Base-by-base conservation (phyloP, 768 basidiomycete species). In the Lepiota subincarnata region DNA sequence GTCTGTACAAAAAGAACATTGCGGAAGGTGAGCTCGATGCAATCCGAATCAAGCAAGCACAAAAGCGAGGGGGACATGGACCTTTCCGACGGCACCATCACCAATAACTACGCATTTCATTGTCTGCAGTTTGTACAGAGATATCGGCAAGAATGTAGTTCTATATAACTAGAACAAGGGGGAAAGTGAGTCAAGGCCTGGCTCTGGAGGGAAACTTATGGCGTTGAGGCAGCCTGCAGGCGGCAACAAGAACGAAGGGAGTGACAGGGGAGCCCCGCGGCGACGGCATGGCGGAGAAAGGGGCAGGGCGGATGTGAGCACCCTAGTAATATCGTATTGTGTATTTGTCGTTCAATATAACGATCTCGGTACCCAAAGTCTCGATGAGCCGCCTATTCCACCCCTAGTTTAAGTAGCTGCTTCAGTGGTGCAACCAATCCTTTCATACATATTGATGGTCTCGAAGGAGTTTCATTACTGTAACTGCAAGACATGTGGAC, bases 31-130 rank as follows among this genome's bases (percentile, higher is more conserved):
- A 54, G 52, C 38, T 42, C 43, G 38, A 16, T 39, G 34, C 26
- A 50, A 42, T 43, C 28, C 43, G 28, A 38, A 55, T 41, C 41
- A 48, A 43, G 47, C 19, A 44, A 46, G 47, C 12, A 43, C 49
- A 40, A 58, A 58, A 51, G 44, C 48, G 20, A 28, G 38, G 42
- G 49, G 53, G 56, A 58, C 58, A 73, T 87, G 62, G 66, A 93
- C 93, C 87, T 97, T 97, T 76, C 93, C 93, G 60, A 96, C 93
- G 64, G 93, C 93, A 86, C 93, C 94, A 78, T 96, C 94, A 66
- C 93, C 93, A 60, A 96, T 93, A 53, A 94, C 94, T 67, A 96
- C 93, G 72, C 93, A 95, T 75, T 97, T 96, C 70, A 96, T 97
- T 51, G 94, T 97, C 69, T 97, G 93, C 93, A 96, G 95, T 56